Percentiles rank a stretch among this genome's conserved stretches.
Evolutionary conservation across 768 basidiomycete genomes (phyloP).

Genomic region (Pleurotus eryngii): DNA sequence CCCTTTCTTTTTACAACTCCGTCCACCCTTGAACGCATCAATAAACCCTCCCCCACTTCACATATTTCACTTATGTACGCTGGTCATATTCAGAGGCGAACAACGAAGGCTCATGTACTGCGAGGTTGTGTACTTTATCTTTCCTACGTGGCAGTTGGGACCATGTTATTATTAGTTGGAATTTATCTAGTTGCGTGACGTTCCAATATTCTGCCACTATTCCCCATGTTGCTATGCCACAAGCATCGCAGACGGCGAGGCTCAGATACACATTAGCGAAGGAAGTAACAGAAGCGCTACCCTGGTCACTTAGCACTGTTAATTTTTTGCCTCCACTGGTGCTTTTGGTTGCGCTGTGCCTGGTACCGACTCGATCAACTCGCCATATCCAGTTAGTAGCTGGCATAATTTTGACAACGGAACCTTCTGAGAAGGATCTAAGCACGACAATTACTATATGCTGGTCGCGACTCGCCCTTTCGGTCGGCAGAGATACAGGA

Average conservation of each 20-base stretch:
- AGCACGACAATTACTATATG: background rate
- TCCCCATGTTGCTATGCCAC: background rate
- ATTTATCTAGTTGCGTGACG: background rate
- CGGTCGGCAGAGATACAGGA: too few relatives aligned
- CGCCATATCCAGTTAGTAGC: slow-evolving; percentile 11
- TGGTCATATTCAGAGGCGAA: background rate
- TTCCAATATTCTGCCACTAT: background rate
- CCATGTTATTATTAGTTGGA: too few relatives aligned
- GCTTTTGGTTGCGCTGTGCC: slow-evolving; percentile 17
- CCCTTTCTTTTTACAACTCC: slow-evolving; percentile 6
- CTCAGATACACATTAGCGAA: background rate
- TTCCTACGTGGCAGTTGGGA: background rate
- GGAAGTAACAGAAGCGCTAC: background rate
- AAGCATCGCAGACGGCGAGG: background rate
- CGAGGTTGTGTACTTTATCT: background rate
- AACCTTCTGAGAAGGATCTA: background rate
- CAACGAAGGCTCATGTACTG: background rate
- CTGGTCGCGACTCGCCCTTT: background rate
- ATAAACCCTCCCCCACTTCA: background rate
- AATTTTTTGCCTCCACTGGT: slow-evolving; percentile 5
- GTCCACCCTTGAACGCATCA: slow-evolving; percentile 5
- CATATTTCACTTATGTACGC: slow-evolving; percentile 2
- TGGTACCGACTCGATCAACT: slow-evolving; percentile 14
- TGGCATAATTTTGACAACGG: slow-evolving; percentile 4
- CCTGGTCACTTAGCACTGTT: background rate